Evolutionary conservation across 768 basidiomycete genomes (phyloP).

Genomic region (Sporobolomyces phaffii): DNA sequence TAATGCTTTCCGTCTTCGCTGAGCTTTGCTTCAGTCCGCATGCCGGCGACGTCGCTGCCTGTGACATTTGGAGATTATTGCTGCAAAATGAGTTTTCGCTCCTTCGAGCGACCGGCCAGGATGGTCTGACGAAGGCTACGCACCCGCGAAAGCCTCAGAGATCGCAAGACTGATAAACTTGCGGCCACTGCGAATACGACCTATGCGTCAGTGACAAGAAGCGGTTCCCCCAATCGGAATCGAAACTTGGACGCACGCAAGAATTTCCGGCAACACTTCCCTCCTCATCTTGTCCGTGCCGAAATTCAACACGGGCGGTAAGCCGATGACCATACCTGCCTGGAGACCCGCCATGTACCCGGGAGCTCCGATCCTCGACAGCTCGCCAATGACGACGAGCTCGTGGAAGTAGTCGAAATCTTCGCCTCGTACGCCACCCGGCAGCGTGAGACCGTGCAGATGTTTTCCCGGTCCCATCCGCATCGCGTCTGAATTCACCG

Average conservation of each 20-base stretch:
- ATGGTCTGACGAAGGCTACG: no score
- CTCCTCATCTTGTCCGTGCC: slow-evolving; percentile 63
- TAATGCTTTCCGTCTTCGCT: slow-evolving; percentile 73
- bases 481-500: slow-evolving; percentile 87
- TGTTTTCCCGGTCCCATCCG: slow-evolving; percentile 85
- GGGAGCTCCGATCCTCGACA: slow-evolving; percentile 61
- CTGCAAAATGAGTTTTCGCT: no score
- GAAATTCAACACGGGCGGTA: slow-evolving; percentile 80
- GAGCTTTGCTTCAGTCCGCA: slow-evolving; percentile 63
- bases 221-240: neutral
- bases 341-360: slow-evolving; percentile 69
- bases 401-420: slow-evolving; percentile 91
- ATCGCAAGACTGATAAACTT: slow-evolving; percentile 81
- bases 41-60: slow-evolving; percentile 68
- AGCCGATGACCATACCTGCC: slow-evolving; percentile 40
- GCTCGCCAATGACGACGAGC: slow-evolving; percentile 71
- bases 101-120: no score
- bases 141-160: slow-evolving; percentile 71
- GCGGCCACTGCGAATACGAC: slow-evolving; percentile 43
- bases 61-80: no score
- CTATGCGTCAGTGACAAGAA: no score
- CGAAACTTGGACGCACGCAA: slow-evolving; percentile 55
- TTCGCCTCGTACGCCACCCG: slow-evolving; percentile 66
- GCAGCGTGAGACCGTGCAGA: slow-evolving; percentile 64
- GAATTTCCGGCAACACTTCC: slow-evolving; percentile 65